Conservation (phyloP, 192 early-diverging fungal genomes). For the Coemansia sp. region DNA sequence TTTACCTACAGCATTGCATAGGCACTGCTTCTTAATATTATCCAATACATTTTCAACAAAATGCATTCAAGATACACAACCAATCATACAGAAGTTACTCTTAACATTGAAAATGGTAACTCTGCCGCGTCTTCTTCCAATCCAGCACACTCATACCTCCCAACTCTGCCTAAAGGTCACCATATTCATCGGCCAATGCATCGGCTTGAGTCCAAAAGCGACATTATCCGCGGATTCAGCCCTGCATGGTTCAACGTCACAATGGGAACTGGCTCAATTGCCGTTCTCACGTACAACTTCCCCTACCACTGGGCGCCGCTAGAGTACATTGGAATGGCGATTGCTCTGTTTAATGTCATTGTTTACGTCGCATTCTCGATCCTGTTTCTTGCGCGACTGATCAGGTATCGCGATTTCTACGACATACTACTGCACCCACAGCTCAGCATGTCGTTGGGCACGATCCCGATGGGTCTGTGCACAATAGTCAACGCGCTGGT, state of each 20-base stretch:
- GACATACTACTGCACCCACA: slow-evolving; percentile 52
- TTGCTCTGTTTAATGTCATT: slow-evolving; percentile 41
- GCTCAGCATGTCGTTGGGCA: slow-evolving; percentile 51
- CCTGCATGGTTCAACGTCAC: slow-evolving; percentile 57
- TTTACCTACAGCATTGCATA: background rate
- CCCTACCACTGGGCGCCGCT: slow-evolving; percentile 46
- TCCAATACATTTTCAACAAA: background rate
- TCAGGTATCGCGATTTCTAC: slow-evolving; percentile 45
- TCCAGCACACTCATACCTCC: background rate
- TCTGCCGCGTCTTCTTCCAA: background rate
- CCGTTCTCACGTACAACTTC: slow-evolving; percentile 30
- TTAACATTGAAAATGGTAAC: background rate
- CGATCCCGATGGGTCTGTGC: slow-evolving; percentile 54
- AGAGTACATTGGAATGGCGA: slow-evolving; percentile 36
- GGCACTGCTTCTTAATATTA: background rate
- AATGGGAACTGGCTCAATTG: slow-evolving; percentile 56
- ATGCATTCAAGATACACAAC: slow-evolving; percentile 9
- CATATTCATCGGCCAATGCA: slow-evolving; percentile 48
- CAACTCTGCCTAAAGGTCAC: background rate
- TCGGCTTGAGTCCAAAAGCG: slow-evolving; percentile 28
- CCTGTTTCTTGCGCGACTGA: slow-evolving; percentile 30
- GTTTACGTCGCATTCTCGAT: slow-evolving; percentile 28
- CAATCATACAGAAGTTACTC: slow-evolving; percentile 4
- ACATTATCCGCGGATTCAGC: slow-evolving; percentile 50
- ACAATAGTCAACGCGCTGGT: slow-evolving; percentile 39